These are phyloP conservation scores for Cryptococcus sp. DNA, from an alignment of 1,284 basidiomycete genomes.

Conservation along the genomic window DNA sequence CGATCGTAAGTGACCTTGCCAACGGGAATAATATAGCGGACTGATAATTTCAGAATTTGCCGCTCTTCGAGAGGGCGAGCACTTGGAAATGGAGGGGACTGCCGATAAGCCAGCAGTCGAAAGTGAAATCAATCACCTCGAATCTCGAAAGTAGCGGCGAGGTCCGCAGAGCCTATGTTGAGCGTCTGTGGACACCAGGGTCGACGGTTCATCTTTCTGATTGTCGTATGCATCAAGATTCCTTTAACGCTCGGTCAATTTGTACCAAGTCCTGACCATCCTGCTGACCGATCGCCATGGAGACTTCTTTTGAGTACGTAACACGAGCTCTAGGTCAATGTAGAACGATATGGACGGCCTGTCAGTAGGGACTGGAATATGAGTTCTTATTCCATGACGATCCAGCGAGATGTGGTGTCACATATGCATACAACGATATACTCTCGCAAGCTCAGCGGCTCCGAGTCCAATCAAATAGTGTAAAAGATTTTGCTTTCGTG, in stretches of 20 bases:
- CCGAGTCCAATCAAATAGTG: too few relatives aligned
- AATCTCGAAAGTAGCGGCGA: background rate
- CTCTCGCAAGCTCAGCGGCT: too few relatives aligned
- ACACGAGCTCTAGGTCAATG: too few relatives aligned
- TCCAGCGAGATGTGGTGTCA: too few relatives aligned
- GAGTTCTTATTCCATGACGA: too few relatives aligned
- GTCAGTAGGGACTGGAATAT: too few relatives aligned
- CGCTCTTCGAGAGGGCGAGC: background rate
- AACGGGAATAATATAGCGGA: background rate
- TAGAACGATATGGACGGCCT: too few relatives aligned
- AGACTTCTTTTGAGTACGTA: background rate
- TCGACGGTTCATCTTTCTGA: background rate
- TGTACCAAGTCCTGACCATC: background rate
- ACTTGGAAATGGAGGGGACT: background rate
- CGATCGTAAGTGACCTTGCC: constrained; percentile 4
- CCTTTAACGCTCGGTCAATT: too few relatives aligned
- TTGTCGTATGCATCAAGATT: background rate
- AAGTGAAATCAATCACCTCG: background rate
- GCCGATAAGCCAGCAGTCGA: background rate
- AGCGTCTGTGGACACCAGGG: background rate
- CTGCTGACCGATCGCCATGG: background rate
- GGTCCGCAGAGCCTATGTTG: background rate
- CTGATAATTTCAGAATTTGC: background rate
- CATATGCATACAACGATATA: too few relatives aligned
- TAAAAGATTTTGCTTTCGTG: too few relatives aligned